Base-by-base conservation (phyloP, 169 alveolate species). In the Miamiensis avidus region DNA sequence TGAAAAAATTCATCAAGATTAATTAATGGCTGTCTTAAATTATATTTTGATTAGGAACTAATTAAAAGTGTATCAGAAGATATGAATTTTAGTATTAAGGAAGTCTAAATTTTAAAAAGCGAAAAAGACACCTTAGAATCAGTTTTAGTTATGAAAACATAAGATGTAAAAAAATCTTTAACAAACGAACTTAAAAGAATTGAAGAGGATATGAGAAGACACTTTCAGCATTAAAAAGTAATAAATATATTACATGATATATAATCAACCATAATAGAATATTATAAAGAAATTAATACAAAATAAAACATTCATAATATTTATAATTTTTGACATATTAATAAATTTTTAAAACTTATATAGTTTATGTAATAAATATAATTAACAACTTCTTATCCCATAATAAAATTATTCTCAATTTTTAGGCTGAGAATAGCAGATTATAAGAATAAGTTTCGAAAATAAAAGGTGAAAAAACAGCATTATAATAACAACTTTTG, bases 401-500 rank as follows among this genome's bases (percentile, higher is more conserved):
- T 49, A 11, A 11, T 11, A 49, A 49, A 11, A 49, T 49, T 49
- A 11, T 49, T 49, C 4, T 11, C 4, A 11, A 11, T 49, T 20
- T 11, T 49, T 49, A 49, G 76, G 96, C 97, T n/a, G 98, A 96
- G 83, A 96, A 96, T 90, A 83, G 95, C 29, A 89, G 98, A 89
- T 88, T 96, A 33, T 92, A 96, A 88, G 94, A 96, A 87, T 94
- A 96, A 91, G 92, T 96, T 49, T 95, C 98, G 30, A 90, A 96
- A 65, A 91, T 96, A 20, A 96, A 96, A 87, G 98, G 97, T 31
- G 98, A 96, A 90, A 96, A 96, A 92, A 96, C 98, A 6, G 94
- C 97, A n/a, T 87, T 96, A 29, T 93, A 94, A 82, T 92, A 94
- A 88, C 94, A 96, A 87, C 82, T 96, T 78, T 88, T 96, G 74